Evolutionary conservation across 2,329 filamentous ascomycete genomes (phyloP).

Genomic region (Colletotrichum gigasporum): DNA sequence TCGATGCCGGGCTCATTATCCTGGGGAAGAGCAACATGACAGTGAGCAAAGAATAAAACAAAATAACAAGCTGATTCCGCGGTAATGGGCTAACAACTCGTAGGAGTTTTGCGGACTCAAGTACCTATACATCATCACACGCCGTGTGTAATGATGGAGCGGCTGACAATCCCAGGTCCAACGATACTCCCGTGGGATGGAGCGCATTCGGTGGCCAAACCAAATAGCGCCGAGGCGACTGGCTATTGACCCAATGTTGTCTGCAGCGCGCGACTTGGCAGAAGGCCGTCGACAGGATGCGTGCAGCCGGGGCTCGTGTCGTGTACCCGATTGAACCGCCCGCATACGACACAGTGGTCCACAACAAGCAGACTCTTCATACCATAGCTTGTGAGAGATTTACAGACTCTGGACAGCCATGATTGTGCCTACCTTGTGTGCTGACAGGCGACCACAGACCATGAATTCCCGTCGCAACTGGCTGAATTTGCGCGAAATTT

Average conservation of each 20-base stretch:
- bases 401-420: neutral
- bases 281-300: conserved; percentile 26
- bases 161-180: conserved; percentile 40
- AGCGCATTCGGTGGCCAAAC: conserved; percentile 42
- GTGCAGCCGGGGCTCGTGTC: conserved; percentile 24
- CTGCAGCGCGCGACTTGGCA: conserved; percentile 30
- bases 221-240: too few relatives aligned
- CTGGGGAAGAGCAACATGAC: conserved; percentile 53
- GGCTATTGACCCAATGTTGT: neutral
- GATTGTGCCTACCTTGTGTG: neutral
- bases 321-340: conserved; percentile 28
- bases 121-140: neutral
- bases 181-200: conserved; percentile 48
- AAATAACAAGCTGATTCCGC: too few relatives aligned
- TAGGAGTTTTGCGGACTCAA: conserved; percentile 3
- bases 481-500: neutral
- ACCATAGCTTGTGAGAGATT: conserved; percentile 31
- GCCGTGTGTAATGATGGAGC: conserved; percentile 40
- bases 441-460: neutral
- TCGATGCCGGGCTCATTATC: conserved; percentile 49
- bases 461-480: neutral
- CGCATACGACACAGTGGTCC: conserved; percentile 4
- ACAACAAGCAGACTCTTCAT: conserved; percentile 27
- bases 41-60: conserved; percentile 26
- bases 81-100: neutral